These are phyloP conservation scores for Cladophialophora bantiana DNA, from an alignment of 2,329 filamentous ascomycete genomes.

Conservation along the genomic window DNA sequence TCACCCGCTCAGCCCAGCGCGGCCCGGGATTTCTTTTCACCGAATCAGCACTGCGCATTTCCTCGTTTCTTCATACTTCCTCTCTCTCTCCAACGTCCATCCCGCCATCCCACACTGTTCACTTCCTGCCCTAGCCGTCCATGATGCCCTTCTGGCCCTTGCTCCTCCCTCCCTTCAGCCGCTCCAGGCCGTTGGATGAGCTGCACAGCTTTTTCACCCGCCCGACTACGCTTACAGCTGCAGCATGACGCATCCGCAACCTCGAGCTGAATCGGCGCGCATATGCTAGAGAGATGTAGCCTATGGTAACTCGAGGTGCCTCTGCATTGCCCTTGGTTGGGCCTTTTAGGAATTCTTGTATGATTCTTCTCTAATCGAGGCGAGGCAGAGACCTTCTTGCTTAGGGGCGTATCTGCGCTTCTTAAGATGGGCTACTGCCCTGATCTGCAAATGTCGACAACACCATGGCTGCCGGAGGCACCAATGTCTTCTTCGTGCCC, in stretches of 20 bases:
- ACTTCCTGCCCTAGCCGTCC: neutral
- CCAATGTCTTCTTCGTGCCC: slow-evolving; percentile 30
- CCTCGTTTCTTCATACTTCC: neutral
- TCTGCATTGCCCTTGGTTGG: neutral
- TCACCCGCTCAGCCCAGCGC: slow-evolving; percentile 3
- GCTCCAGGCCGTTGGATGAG: neutral
- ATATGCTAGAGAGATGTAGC: slow-evolving; percentile 11
- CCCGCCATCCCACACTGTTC: neutral
- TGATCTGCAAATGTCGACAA: slow-evolving; percentile 9
- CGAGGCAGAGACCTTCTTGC: neutral
- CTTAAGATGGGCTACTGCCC: neutral
- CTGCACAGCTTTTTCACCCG: neutral
- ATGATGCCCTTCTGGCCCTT: neutral
- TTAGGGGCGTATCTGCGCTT: neutral
- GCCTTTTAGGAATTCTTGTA: neutral
- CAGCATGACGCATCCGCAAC: slow-evolving; percentile 1
- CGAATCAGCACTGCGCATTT: slow-evolving; percentile 6
- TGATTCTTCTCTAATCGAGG: neutral
- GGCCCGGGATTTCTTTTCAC: slow-evolving; percentile 19
- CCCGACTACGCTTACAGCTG: slow-evolving; percentile 4
- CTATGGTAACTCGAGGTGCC: neutral
- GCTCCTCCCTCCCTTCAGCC: slow-evolving; percentile 6
- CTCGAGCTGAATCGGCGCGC: slow-evolving; percentile 3
- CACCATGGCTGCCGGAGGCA: slow-evolving; percentile 15
- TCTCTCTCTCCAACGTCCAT: too few species aligned